Evolutionary conservation across 768 basidiomycete genomes (phyloP).

Genomic region (Auriscalpium orientale): DNA sequence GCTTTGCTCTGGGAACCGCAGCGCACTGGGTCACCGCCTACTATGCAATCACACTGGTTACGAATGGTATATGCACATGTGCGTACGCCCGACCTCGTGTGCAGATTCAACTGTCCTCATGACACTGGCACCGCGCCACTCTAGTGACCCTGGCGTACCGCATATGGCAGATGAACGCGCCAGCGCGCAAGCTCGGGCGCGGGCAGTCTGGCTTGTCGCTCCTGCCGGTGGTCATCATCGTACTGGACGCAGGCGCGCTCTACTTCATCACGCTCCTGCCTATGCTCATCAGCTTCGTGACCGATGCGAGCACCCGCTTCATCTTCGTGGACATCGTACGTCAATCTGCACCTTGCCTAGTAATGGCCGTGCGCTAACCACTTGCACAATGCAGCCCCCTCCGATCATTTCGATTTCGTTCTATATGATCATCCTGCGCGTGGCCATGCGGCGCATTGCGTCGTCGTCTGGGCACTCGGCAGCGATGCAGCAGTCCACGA

Average conservation of each 20-base stretch:
- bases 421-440: conserved; percentile 21
- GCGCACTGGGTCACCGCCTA: conserved; percentile 1
- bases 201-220: neutral
- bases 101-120: neutral
- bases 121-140: neutral
- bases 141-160: neutral
- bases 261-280: conserved; percentile 8
- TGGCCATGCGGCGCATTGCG: conserved; percentile 7
- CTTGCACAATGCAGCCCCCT: conserved; percentile 6
- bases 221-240: neutral
- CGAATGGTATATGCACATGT: conserved; percentile 1
- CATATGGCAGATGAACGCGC: conserved; percentile 1
- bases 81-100: neutral
- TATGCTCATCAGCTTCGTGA: conserved; percentile 18
- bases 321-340: conserved; percentile 20
- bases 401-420: conserved; percentile 21
- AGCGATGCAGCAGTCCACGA: neutral
- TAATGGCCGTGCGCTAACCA: neutral
- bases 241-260: conserved; percentile 1
- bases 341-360: neutral
- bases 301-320: conserved; percentile 13
- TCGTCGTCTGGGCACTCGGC: neutral
- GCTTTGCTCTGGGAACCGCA: neutral
- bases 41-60: neutral
- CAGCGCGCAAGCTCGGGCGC: neutral